A percentile compares a stretch with the other conserved stretches of the same genome.
Conservation (phyloP, 116 monocot species). For the Zostera marina region DNA sequence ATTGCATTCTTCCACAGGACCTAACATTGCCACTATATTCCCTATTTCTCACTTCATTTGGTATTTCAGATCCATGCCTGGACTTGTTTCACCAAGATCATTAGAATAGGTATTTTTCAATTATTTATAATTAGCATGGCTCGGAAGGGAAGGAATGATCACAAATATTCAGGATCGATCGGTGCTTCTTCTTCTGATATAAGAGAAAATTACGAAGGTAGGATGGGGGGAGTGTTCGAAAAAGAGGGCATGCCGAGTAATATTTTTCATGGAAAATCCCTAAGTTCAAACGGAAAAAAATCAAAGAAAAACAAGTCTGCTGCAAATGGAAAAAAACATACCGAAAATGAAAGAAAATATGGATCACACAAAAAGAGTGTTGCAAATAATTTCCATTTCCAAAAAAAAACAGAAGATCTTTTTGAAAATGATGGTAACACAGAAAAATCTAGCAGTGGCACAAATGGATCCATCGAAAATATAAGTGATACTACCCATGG, state of each 20-base stretch:
- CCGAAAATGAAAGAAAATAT: background rate
- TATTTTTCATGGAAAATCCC: conserved; percentile 2
- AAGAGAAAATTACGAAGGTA: background rate
- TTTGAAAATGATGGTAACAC: background rate
- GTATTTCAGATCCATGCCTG: background rate
- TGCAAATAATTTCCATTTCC: background rate
- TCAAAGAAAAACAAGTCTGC: conserved; percentile 5
- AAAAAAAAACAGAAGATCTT: background rate
- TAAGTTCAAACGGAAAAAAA: conserved; percentile 2
- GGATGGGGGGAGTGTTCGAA: background rate
- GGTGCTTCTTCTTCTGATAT: background rate
- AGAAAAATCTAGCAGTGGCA: background rate
- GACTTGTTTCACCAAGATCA: background rate
- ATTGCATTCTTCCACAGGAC: background rate
- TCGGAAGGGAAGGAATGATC: conserved; percentile 3
- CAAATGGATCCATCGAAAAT: background rate
- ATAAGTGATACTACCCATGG: background rate
- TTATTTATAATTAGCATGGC: conserved; percentile 5
- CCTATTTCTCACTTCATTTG: background rate
- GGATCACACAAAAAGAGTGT: background rate
- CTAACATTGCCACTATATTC: background rate
- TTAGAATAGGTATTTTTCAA: background rate
- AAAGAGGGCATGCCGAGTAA: background rate
- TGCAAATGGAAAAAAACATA: conserved; percentile 3
- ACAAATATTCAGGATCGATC: background rate